Percentiles rank a stretch among this genome's conserved stretches.
Conservation (phyloP, 805 yeast genomes). For the Pichia nakasei region DNA sequence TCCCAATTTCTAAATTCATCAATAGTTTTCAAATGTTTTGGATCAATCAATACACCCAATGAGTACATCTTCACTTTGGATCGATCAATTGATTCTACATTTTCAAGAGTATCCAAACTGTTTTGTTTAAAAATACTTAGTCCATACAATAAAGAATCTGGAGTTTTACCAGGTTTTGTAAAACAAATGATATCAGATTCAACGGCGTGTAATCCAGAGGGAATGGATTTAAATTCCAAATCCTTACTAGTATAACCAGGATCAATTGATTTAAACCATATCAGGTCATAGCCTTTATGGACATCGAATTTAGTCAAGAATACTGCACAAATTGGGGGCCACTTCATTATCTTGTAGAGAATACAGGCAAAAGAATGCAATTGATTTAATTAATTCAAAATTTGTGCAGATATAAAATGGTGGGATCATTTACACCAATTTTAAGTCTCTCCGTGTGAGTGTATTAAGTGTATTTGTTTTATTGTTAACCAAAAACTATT, state of each 20-base stretch:
- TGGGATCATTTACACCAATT: too few species aligned
- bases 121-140: constrained; percentile 44
- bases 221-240: constrained; percentile 56
- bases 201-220: constrained; percentile 57
- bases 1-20: constrained; percentile 26
- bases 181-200: constrained; percentile 46
- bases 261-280: constrained; percentile 32
- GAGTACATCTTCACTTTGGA: constrained; percentile 51
- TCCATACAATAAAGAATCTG: constrained; percentile 33
- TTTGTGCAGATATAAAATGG: too few species aligned
- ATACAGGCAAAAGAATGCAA: too few species aligned
- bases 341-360: not conserved
- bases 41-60: constrained; percentile 51
- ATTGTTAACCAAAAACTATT: too few species aligned
- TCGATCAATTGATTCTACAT: constrained; percentile 26
- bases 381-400: too few species aligned
- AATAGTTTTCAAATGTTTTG: constrained; percentile 17
- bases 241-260: constrained; percentile 29
- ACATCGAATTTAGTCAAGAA: constrained; percentile 47
- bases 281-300: constrained; percentile 39
- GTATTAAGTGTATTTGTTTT: too few species aligned
- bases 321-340: constrained; percentile 32
- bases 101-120: constrained; percentile 10
- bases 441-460: too few species aligned
- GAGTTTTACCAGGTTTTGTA: constrained; percentile 23